These are phyloP conservation scores for Clavulina sp. DNA, from an alignment of 768 basidiomycete species.

Conservation along the genomic window DNA sequence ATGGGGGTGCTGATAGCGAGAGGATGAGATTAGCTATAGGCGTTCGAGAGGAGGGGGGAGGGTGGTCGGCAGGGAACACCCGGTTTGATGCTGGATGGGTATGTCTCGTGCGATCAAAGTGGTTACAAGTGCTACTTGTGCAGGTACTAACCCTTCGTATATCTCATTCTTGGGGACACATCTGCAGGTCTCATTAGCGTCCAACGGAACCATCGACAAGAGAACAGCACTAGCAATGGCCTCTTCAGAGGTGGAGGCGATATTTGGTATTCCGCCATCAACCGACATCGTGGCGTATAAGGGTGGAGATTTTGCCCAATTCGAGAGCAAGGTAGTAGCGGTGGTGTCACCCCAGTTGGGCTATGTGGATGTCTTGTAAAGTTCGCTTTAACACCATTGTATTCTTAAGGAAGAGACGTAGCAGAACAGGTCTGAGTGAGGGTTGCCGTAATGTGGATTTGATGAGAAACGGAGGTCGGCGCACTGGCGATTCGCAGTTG, in stretches of 20 bases:
- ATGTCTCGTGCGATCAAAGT: conserved; percentile 15
- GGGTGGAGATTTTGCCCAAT: conserved; percentile 32
- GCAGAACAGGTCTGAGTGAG: too few species aligned
- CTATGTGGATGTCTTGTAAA: background rate
- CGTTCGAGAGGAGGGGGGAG: conserved; percentile 29
- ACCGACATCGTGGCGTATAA: conserved; percentile 29
- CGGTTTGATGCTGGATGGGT: conserved; percentile 76
- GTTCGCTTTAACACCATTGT: too few species aligned
- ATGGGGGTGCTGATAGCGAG: too few species aligned
- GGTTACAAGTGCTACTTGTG: too few species aligned
- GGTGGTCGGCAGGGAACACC: conserved; percentile 57
- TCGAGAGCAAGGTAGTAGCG: conserved; percentile 6
- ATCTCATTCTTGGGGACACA: conserved; percentile 10
- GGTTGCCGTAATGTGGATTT: too few species aligned
- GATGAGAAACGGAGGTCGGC: too few species aligned
- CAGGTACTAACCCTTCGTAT: background rate
- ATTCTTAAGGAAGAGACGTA: too few species aligned
- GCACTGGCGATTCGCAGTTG: too few species aligned
- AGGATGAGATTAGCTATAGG: too few species aligned
- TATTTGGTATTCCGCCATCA: conserved; percentile 34
- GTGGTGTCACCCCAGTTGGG: conserved; percentile 1
- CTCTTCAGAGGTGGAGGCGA: conserved; percentile 34
- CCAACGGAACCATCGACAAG: conserved; percentile 24
- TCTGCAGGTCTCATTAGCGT: conserved; percentile 26
- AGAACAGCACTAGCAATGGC: conserved; percentile 33